Evolutionary conservation across 768 basidiomycete species (phyloP).

Genomic region (Leccinellum rugosiceps): DNA sequence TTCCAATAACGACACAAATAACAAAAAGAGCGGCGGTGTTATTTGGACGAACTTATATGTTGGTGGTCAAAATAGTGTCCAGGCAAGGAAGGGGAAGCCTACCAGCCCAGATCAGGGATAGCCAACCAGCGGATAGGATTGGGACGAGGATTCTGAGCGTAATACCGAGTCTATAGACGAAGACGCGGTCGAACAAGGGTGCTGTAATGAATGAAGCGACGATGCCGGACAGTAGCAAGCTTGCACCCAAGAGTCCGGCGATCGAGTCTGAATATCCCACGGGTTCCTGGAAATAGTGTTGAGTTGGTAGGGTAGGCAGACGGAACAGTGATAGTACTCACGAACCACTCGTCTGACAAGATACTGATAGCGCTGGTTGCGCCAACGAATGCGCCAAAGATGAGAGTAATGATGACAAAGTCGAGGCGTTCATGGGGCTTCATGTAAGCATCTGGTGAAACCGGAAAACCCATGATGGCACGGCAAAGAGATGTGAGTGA

Average conservation of each 20-base stretch:
- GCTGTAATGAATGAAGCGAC: slow-evolving; percentile 63
- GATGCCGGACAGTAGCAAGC: slow-evolving; percentile 67
- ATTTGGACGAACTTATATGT: slow-evolving; percentile 52
- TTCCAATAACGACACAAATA: slow-evolving; percentile 67
- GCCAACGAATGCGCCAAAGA: slow-evolving; percentile 66
- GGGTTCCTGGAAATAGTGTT: slow-evolving; percentile 48
- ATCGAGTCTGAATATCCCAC: slow-evolving; percentile 63
- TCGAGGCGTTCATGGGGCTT: slow-evolving; percentile 63
- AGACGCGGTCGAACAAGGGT: slow-evolving; percentile 79
- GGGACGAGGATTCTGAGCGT: slow-evolving; percentile 61
- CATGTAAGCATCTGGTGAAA: slow-evolving; percentile 51
- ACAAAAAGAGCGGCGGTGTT: slow-evolving; percentile 60
- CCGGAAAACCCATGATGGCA: slow-evolving; percentile 47
- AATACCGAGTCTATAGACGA: slow-evolving; percentile 66
- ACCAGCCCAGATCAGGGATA: slow-evolving; percentile 82
- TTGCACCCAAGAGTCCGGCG: slow-evolving; percentile 71
- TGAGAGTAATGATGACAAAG: slow-evolving; percentile 52
- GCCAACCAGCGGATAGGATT: slow-evolving; percentile 58
- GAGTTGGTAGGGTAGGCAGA: neutral
- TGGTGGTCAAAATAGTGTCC: neutral
- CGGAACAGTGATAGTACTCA: slow-evolving; percentile 31
- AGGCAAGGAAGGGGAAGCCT: slow-evolving; percentile 16
- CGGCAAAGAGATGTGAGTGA: slow-evolving; percentile 51
- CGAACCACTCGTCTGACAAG: slow-evolving; percentile 66
- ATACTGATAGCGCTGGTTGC: slow-evolving; percentile 65